Conservation (phyloP, 78 protist species). For the Dictyostelium firmibasis region DNA sequence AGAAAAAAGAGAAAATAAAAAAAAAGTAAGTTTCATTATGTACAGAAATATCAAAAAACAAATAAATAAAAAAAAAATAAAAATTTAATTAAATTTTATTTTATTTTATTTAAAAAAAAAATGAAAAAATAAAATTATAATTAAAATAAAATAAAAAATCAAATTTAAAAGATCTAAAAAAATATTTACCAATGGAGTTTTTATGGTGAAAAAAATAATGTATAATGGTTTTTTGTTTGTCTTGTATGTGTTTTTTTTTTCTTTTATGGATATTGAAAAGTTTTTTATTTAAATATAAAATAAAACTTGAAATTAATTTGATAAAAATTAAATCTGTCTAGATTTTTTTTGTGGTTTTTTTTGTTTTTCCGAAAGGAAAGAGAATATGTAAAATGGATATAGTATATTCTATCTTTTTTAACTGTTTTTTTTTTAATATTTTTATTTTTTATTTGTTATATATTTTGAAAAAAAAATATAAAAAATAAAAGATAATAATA, state of each 20-base stretch:
- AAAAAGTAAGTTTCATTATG: background rate
- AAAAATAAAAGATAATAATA: no score
- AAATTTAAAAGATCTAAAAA: background rate
- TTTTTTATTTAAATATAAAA: background rate
- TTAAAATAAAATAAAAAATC: background rate
- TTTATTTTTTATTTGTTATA: no score
- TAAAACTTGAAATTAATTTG: background rate
- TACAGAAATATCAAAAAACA: background rate
- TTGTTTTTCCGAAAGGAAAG: background rate
- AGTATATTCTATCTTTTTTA: background rate
- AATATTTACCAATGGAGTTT: background rate
- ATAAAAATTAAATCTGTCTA: background rate
- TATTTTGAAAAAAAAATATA: no score
- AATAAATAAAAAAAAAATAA: background rate
- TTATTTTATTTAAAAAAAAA: no score
- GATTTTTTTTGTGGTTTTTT: background rate
- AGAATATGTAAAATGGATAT: background rate
- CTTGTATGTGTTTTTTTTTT: background rate
- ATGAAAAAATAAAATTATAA: background rate
- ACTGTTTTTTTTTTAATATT: background rate
- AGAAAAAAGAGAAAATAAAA: no score
- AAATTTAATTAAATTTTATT: no score
- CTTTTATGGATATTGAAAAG: no score
- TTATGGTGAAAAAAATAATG: background rate
- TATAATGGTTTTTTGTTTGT: background rate